These are phyloP conservation scores for Coemansia umbellata DNA, from an alignment of 192 early-diverging fungal species.

Conservation along the genomic window DNA sequence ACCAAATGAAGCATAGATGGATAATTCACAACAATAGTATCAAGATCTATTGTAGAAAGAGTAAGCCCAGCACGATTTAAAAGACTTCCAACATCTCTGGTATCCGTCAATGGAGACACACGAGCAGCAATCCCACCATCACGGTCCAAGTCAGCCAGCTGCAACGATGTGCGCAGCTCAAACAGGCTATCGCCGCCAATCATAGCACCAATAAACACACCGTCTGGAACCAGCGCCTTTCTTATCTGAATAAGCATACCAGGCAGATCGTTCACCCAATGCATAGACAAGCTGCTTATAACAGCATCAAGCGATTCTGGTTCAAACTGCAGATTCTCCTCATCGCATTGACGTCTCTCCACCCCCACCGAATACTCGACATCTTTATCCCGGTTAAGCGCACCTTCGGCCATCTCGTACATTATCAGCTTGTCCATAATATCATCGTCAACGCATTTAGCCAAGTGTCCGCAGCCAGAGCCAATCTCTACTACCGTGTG, in stretches of 20 bases:
- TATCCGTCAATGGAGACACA: slow-evolving; percentile 84
- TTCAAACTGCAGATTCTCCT: slow-evolving; percentile 77
- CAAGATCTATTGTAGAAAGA: slow-evolving; percentile 89
- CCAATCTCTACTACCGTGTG: slow-evolving; percentile 85
- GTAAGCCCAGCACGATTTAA: slow-evolving; percentile 81
- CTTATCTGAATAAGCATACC: slow-evolving; percentile 78
- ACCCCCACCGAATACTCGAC: slow-evolving; percentile 62
- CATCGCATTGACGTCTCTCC: slow-evolving; percentile 76
- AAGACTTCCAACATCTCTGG: slow-evolving; percentile 73
- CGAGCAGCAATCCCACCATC: slow-evolving; percentile 86
- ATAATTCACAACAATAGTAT: slow-evolving; percentile 87
- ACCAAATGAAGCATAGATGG: slow-evolving; percentile 90
- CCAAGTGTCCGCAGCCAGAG: slow-evolving; percentile 82
- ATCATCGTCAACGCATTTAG: slow-evolving; percentile 75
- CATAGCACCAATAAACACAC: slow-evolving; percentile 90
- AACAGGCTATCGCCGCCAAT: slow-evolving; percentile 95
- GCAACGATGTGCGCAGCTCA: slow-evolving; percentile 86
- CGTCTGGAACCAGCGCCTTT: slow-evolving; percentile 82
- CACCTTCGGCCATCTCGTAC: slow-evolving; percentile 75
- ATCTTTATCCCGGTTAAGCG: slow-evolving; percentile 45
- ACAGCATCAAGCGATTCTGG: slow-evolving; percentile 86
- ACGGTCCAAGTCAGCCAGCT: slow-evolving; percentile 88
- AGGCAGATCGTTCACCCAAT: slow-evolving; percentile 97
- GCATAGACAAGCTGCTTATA: slow-evolving; percentile 77
- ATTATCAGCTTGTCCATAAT: slow-evolving; percentile 80